phyloP scores from a whole-genome alignment of 306 rosid genomes.

The Canavalia gladiata region DNA sequence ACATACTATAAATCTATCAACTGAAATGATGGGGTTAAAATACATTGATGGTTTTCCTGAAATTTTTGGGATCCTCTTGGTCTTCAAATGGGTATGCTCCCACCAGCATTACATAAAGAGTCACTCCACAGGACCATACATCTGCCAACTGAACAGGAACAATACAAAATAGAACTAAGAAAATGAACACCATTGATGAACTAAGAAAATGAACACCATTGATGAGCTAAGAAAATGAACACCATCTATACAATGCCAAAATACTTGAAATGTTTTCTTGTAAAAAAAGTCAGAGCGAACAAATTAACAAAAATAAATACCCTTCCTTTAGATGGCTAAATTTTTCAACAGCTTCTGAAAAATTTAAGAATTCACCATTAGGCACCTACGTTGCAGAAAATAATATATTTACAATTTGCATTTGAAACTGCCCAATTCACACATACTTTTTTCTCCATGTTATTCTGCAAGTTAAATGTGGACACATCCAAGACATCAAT shows the following conservation, averaged over 20 bases:
- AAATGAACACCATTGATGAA: neutral
- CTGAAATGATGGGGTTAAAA: conserved; percentile 1
- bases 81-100: conserved; percentile 96
- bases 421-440: conserved; percentile 18
- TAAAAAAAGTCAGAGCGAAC: conserved; percentile 10
- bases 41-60: conserved; percentile 89
- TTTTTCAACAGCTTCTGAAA: conserved; percentile 9
- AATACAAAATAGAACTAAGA: conserved; percentile 14
- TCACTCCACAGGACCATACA: conserved; percentile 95
- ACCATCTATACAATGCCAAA: neutral
- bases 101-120: conserved; percentile 91
- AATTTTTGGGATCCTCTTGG: conserved; percentile 84
- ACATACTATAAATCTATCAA: conserved; percentile 27
- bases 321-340: conserved; percentile 21
- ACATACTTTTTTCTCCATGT: conserved; percentile 5
- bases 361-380: conserved; percentile 17
- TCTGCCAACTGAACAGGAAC: conserved; percentile 71
- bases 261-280: conserved; percentile 28
- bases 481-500: conserved; percentile 35
- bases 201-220: conserved; percentile 28
- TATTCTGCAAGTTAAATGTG: conserved; percentile 16
- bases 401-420: conserved; percentile 5
- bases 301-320: neutral
- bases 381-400: neutral
- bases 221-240: neutral